Base-by-base conservation (phyloP, 2,329 filamentous ascomycete species). In the Cadophora sp. region DNA sequence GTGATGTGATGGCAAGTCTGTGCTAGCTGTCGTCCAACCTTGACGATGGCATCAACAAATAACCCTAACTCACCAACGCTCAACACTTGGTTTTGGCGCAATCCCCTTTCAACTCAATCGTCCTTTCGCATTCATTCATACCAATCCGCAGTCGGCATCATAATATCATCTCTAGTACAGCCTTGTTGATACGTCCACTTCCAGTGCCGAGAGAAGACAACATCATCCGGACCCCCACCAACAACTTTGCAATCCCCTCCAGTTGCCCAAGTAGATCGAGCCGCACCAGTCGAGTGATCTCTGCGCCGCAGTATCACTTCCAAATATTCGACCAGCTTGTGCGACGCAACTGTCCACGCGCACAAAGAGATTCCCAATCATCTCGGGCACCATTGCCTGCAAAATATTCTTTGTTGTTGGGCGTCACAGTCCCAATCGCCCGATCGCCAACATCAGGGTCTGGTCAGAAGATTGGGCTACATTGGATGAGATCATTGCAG, bases 1-100 rank as follows among this genome's bases (percentile, higher is more conserved):
- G 53, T 58, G 53, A 29, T 24, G 53, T 37, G 31, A 58, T 16
- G 12, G 12, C 16, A 37, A 14, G 11, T 16, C 40, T 43, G 40
- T 43, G 40, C 40, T 43, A 14, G 40, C 40, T 37, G 29, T 58
- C 27, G 55, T 58, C 16, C 16, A 29, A 40, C 14, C 8, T 29
- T 14, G 6, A 60, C 40, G 58, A 60, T 43, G 27, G 58, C 59
- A 31, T 62, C 59, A 62, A 46, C 27, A 62, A 62, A 22, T 48
- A 12, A 62, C 26, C 59, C 59, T 40, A 31, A 40, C 34, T 26
- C 56, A 19, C 6, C 40, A 27, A 43, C 22, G n/a, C 14, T 14
- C 37, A 24, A 26, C 3, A 40, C 31, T 27, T 12, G 11, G 3
- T 40, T 22, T n/a, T 48, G 6, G 6, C 6, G 5, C 4, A 9